Percentiles rank a stretch among this genome's conserved stretches.
These are phyloP conservation scores for Coniophora puteana DNA, from an alignment of 1,284 basidiomycete species.

Conservation along the genomic window DNA sequence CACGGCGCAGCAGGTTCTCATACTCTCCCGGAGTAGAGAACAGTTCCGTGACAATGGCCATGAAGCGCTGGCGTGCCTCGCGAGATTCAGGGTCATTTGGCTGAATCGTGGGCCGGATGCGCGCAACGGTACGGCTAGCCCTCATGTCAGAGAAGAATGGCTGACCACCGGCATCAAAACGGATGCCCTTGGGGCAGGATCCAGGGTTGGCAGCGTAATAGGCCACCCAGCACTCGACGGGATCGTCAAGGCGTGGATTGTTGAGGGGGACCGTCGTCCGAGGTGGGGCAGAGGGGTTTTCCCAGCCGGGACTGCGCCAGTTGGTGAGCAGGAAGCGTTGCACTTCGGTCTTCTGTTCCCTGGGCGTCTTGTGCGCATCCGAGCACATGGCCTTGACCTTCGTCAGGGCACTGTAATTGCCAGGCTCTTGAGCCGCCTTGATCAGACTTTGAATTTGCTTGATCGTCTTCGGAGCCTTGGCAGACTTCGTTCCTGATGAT, in stretches of 20 bases:
- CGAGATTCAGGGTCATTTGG: slow-evolving; percentile 23
- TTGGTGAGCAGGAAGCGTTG: slow-evolving; percentile 36
- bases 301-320: slow-evolving; percentile 33
- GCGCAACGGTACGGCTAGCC: slow-evolving; percentile 39
- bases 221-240: slow-evolving; percentile 38
- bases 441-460: slow-evolving; percentile 39
- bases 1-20: slow-evolving; percentile 32
- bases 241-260: slow-evolving; percentile 42
- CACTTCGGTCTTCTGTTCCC: slow-evolving; percentile 31
- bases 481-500: slow-evolving; percentile 12
- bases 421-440: slow-evolving; percentile 35
- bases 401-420: slow-evolving; percentile 33
- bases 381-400: slow-evolving; percentile 34
- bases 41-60: slow-evolving; percentile 31
- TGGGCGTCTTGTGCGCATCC: slow-evolving; percentile 32
- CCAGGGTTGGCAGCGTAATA: slow-evolving; percentile 37
- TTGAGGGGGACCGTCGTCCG: slow-evolving; percentile 26
- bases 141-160: slow-evolving; percentile 38
- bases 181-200: slow-evolving; percentile 43
- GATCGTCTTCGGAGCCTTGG: slow-evolving; percentile 29
- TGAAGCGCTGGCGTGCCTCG: slow-evolving; percentile 34
- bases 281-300: slow-evolving; percentile 23
- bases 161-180: slow-evolving; percentile 31
- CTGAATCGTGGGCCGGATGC: slow-evolving; percentile 34
- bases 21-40: slow-evolving; percentile 33